Evolutionary conservation across 169 alveolate species (phyloP).

Genomic region (Plasmodium ovale): DNA sequence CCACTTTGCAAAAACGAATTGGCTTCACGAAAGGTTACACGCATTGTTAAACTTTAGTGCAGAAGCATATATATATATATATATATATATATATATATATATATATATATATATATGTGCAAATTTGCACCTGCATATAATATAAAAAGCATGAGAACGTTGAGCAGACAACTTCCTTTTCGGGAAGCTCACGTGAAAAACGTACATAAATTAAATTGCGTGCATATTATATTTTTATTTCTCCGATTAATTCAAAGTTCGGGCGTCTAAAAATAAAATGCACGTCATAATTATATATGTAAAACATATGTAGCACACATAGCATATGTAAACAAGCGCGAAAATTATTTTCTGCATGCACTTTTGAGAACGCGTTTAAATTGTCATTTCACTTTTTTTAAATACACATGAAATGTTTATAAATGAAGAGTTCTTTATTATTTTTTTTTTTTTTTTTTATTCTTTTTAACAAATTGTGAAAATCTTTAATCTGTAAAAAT

Average conservation of each 20-base stretch:
- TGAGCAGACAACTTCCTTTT: too few species aligned
- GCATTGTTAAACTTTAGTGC: too few species aligned
- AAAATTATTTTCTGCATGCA: too few species aligned
- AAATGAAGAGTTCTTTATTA: neutral
- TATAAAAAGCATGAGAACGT: too few species aligned
- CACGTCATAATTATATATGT: neutral
- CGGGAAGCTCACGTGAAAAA: too few species aligned
- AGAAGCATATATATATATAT: too few species aligned
- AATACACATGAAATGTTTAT: neutral
- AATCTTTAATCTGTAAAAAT: slow-evolving; percentile 15
- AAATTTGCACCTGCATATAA: too few species aligned
- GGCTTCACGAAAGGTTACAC: too few species aligned
- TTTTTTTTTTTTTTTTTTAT: neutral
- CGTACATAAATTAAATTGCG: too few species aligned
- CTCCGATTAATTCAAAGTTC: neutral
- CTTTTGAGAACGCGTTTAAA: neutral
- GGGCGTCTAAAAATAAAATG: neutral
- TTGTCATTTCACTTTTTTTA: neutral
- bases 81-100: neutral
- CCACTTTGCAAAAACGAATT: neutral
- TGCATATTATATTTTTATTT: too few species aligned
- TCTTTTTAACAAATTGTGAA: neutral
- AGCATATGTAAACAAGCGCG: too few species aligned
- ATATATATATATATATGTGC: neutral
- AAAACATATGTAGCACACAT: neutral